These are phyloP conservation scores for Talaromyces thailandensis DNA, from an alignment of 495 filamentous ascomycete genomes.

Conservation along the genomic window DNA sequence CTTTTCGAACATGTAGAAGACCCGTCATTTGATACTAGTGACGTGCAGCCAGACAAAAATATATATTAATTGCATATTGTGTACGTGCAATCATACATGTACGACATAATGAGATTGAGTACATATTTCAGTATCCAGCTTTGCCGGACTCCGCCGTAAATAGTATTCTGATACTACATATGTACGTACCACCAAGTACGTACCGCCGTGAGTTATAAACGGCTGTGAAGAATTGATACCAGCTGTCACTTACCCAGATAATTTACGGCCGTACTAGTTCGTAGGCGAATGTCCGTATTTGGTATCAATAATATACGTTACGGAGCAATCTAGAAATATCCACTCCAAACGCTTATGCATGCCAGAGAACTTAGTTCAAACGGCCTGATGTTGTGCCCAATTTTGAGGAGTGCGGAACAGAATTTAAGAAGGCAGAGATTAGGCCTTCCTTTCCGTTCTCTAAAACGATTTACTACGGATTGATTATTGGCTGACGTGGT, in stretches of 20 bases:
- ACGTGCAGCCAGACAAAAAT: neutral
- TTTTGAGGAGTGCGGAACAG: slow-evolving; percentile 6
- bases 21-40: neutral
- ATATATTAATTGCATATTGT: neutral
- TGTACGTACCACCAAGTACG: neutral
- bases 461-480: too few species aligned
- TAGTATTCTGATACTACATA: too few species aligned
- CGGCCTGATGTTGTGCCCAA: slow-evolving; percentile 3
- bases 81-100: neutral
- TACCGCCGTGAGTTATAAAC: neutral
- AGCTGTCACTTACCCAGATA: neutral
- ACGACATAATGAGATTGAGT: neutral
- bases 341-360: slow-evolving; percentile 6
- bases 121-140: too few species aligned
- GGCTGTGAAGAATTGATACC: neutral
- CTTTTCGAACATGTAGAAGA: neutral
- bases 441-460: too few species aligned
- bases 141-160: neutral
- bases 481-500: neutral
- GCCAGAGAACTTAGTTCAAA: slow-evolving; percentile 7
- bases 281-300: neutral
- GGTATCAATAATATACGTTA: neutral
- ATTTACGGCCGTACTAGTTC: too few species aligned
- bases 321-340: neutral
- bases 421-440: too few species aligned